Conservation (phyloP, 2,329 filamentous ascomycete species). For the Shiraia sp. region DNA sequence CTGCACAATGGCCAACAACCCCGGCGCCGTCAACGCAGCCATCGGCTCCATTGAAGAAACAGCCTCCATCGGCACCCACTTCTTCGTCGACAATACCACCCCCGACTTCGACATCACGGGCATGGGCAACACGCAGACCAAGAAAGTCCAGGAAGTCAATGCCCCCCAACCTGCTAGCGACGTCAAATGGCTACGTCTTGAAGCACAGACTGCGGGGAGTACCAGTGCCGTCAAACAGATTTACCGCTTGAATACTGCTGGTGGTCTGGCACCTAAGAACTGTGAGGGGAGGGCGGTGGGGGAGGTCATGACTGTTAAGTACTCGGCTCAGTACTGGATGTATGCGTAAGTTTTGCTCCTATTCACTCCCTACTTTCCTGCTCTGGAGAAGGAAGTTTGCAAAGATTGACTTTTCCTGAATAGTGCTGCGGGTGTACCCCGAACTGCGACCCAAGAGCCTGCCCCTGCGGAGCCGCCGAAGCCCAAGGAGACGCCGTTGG, state of each 20-base stretch:
- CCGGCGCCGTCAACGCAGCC: constrained; percentile 22
- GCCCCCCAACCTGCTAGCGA: constrained; percentile 65
- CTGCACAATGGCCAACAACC: constrained; percentile 19
- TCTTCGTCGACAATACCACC: constrained; percentile 71
- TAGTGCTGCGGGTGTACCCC: no score
- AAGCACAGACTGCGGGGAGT: constrained; percentile 43
- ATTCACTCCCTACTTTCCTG: not conserved
- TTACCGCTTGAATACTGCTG: constrained; percentile 81
- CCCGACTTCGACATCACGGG: constrained; percentile 82
- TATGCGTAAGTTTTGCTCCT: constrained; percentile 34
- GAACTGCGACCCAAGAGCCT: no score
- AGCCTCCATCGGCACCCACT: constrained; percentile 68
- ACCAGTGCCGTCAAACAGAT: constrained; percentile 65
- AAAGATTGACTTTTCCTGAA: no score
- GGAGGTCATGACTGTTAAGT: constrained; percentile 72
- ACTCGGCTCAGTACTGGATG: constrained; percentile 79
- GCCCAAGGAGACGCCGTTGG: no score
- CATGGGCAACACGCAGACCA: constrained; percentile 64
- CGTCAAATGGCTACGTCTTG: constrained; percentile 80
- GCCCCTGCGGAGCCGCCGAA: no score
- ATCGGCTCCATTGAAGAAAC: constrained; percentile 29
- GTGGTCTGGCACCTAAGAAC: constrained; percentile 72
- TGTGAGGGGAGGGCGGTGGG: constrained; percentile 58
- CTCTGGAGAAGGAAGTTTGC: no score
- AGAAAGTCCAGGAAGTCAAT: constrained; percentile 64